Evolutionary conservation across 2,329 filamentous ascomycete genomes (phyloP), one percentile per base, ranked within the genome.

Genomic region (Exophiala lecanii-corni): DNA sequence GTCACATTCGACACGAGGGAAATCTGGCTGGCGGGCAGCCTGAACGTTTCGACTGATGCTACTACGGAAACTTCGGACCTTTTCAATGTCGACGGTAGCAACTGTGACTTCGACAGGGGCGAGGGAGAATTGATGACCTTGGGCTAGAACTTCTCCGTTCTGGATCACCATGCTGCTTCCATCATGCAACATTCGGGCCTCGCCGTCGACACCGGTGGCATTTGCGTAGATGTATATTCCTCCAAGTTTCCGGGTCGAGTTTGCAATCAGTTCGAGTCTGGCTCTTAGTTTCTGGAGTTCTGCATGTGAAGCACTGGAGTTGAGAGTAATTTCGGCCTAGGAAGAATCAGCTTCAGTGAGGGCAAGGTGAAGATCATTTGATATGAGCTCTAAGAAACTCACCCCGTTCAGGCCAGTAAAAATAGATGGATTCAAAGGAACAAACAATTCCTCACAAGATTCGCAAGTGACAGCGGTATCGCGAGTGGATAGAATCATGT

Each of bases 361-460:
- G 10, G 7, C n/a, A n/a, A n/a, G n/a, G n/a, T n/a, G n/a, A n/a
- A n/a, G n/a, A n/a, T n/a, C n/a, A n/a, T n/a, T n/a, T n/a, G n/a
- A n/a, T n/a, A n/a, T n/a, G n/a, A n/a, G n/a, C n/a, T n/a, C n/a
- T n/a, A n/a, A 12, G 23, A 6, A 7, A 26, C 23, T 26, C 10
- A 43, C 78, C 3, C 86, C 86, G 55, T 81, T 73, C 2, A 88
- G 68, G 4, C 40, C 9, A 57, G 55, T 30, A 36, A 58, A 36
- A 51, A 53, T 45, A 35, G 36, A 35, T 13, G 46, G 46, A 39
- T 51, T 51, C 19, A 32, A 38, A 5, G 45, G 45, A 4, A 76
- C 80, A 59, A 81, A 84, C 2, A 84, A 65, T 55, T 84, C 81
- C 59, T 86, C 82, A 51, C 82, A 86, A 0, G 81, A 84, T 62